Percentiles rank a stretch among this genome's conserved stretches.
Evolutionary conservation across 1,139 yeast species (phyloP).

Genomic region (Hyphopichia pseudoburtonii): DNA sequence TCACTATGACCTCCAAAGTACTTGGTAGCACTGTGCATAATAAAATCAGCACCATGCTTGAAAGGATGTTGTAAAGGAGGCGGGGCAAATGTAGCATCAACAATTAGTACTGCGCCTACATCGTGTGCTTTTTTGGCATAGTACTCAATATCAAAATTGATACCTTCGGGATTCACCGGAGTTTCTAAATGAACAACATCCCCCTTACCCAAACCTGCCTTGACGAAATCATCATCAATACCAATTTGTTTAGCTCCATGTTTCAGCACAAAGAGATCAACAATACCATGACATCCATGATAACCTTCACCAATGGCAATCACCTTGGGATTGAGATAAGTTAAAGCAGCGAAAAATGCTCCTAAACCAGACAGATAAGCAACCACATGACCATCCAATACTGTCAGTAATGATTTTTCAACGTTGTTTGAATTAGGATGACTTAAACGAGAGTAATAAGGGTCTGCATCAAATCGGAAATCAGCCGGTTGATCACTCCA

Average conservation of each 20-base stretch:
- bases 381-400: constrained; percentile 59
- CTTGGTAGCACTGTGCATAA: constrained; percentile 89
- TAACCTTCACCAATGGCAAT: constrained; percentile 79
- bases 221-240: constrained; percentile 49
- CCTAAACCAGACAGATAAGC: constrained; percentile 74
- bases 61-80: constrained; percentile 79
- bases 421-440: constrained; percentile 72
- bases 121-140: constrained; percentile 70
- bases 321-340: constrained; percentile 69
- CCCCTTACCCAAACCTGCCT: constrained; percentile 55
- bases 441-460: constrained; percentile 64
- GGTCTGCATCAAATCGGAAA: constrained; percentile 13
- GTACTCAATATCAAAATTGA: constrained; percentile 58
- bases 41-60: constrained; percentile 1
- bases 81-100: constrained; percentile 92
- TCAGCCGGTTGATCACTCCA: constrained; percentile 32
- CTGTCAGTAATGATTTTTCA: constrained; percentile 62
- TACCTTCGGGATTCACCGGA: constrained; percentile 85
- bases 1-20: constrained; percentile 96
- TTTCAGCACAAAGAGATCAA: constrained; percentile 61
- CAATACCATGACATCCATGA: constrained; percentile 78
- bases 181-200: constrained; percentile 84
- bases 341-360: constrained; percentile 77
- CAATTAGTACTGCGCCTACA: constrained; percentile 64
- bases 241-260: constrained; percentile 54